These are phyloP conservation scores for Claviceps sorghi DNA, from an alignment of 2,329 filamentous ascomycete genomes.

Conservation along the genomic window DNA sequence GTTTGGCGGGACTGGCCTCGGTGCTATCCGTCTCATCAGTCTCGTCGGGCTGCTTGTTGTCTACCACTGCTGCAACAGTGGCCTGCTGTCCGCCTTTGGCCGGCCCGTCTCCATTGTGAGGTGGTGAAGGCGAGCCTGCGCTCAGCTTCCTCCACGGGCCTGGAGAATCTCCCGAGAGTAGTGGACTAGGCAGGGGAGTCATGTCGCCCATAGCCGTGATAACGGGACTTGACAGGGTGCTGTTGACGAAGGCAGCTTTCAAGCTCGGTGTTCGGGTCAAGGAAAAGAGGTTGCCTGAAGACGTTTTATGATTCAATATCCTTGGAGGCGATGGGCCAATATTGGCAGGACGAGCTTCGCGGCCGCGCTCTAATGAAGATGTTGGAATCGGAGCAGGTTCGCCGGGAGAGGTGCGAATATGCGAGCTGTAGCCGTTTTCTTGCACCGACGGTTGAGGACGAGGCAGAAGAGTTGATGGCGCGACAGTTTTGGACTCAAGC, in stretches of 20 bases:
- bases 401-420: slow-evolving; percentile 26
- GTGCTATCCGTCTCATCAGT: slow-evolving; percentile 25
- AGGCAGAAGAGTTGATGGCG: slow-evolving; percentile 20
- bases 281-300: slow-evolving; percentile 26
- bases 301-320: slow-evolving; percentile 15
- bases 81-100: slow-evolving; percentile 13
- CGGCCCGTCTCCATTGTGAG: slow-evolving; percentile 12
- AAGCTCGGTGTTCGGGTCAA: slow-evolving; percentile 47
- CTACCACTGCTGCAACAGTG: slow-evolving; percentile 35
- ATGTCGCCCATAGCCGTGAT: slow-evolving; percentile 64
- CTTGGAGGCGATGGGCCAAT: slow-evolving; percentile 17
- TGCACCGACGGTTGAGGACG: slow-evolving; percentile 7
- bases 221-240: slow-evolving; percentile 54
- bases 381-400: slow-evolving; percentile 9
- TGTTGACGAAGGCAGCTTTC: slow-evolving; percentile 38
- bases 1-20: slow-evolving; percentile 37
- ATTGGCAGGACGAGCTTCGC: slow-evolving; percentile 23
- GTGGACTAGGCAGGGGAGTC: slow-evolving; percentile 64
- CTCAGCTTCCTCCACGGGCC: slow-evolving; percentile 48
- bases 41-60: slow-evolving; percentile 37
- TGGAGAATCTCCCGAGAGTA: slow-evolving; percentile 50
- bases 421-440: slow-evolving; percentile 9
- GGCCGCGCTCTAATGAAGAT: slow-evolving; percentile 9
- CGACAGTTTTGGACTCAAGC: slow-evolving; percentile 16
- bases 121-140: slow-evolving; percentile 30